Base-by-base conservation (phyloP, 257 asterid species). In the Scutellaria baicalensis region DNA sequence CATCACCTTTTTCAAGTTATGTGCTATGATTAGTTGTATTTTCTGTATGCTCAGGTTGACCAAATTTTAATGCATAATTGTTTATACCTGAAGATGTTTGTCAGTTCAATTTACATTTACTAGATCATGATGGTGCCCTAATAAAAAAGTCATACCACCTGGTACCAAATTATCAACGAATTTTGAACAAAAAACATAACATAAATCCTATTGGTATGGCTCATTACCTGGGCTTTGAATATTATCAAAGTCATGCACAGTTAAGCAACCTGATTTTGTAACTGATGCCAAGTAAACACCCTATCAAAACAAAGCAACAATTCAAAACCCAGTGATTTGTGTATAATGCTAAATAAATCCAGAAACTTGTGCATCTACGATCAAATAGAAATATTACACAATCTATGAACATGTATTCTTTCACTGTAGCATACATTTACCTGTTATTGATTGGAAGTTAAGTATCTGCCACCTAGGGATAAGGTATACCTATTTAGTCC, bases 261-360 rank as follows among this genome's bases (percentile, higher is more conserved):
- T 90, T 80, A 93, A 73, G 91, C 97, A 93, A 42, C 98, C 96
- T 68, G 90, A 73, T 66, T 78, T 85, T 74, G 98, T 93, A 36
- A 72, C 95, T 2, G 98, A 90, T 69, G 98, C 98, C 84, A 93
- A 75, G 78, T 93, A 93, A 66, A 83, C 87, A 12, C 98, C 98
- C 97, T 93, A 81, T 18, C 52, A 78, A 57, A 77, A 68, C 70
- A 74, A 68, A 63, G 57, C 50, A 52, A 64, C 13, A 61, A 60
- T 27, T 55, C 59, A 77, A 52, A 42, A 51, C 48, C 36, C 51
- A 59, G 57, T 63, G 20, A 58, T 31, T 58, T 57, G 59, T 51
- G 59, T 42, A 50, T 39, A 64, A 52, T 36, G 36, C 44, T 72
- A 11, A 9, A 33, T 51, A 8, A 57, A 72, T 47, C 21, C 16